Evolutionary conservation across 768 basidiomycete genomes (phyloP).

Genomic region (Mrakia frigida): DNA sequence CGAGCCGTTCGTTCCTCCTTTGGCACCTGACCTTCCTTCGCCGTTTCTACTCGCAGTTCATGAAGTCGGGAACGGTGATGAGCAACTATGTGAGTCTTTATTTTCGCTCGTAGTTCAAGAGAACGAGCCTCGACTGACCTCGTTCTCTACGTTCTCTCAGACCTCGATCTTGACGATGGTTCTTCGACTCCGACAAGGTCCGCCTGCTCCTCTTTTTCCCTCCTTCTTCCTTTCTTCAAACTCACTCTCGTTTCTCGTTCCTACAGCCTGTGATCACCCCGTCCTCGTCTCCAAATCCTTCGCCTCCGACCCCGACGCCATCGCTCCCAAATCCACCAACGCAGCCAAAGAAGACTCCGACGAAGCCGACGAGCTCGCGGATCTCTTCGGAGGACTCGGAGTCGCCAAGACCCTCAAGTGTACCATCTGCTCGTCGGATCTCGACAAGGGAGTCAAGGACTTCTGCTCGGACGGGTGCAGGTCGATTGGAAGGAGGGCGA

Average conservation of each 20-base stretch:
- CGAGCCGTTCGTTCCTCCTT: background rate
- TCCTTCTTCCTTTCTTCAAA: background rate
- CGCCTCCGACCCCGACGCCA: constrained; percentile 61
- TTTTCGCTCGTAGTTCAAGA: too few relatives aligned
- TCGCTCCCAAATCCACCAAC: constrained; percentile 57
- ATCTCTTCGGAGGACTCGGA: constrained; percentile 64
- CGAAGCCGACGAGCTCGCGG: constrained; percentile 64
- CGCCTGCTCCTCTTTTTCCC: constrained; percentile 33
- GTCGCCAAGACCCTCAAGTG: constrained; percentile 62
- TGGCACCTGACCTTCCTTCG: background rate
- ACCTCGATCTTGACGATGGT: constrained; percentile 45
- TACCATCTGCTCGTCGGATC: constrained; percentile 59
- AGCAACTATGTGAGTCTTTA: constrained; percentile 40
- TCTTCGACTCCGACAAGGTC: constrained; percentile 84
- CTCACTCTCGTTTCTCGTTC: background rate
- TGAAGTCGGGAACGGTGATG: constrained; percentile 41
- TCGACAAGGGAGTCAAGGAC: background rate
- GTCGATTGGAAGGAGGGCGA: constrained; percentile 21
- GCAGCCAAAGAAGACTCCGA: constrained; percentile 57
- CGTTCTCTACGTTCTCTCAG: background rate
- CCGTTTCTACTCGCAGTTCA: constrained; percentile 34
- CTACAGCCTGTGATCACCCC: constrained; percentile 85
- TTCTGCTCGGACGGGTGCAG: constrained; percentile 23
- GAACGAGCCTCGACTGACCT: background rate
- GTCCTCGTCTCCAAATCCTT: constrained; percentile 65